A percentile compares a stretch with the other conserved stretches of the same genome.
These are phyloP conservation scores for Gastrolobium bilobum DNA, from an alignment of 306 rosid species.

Conservation along the genomic window DNA sequence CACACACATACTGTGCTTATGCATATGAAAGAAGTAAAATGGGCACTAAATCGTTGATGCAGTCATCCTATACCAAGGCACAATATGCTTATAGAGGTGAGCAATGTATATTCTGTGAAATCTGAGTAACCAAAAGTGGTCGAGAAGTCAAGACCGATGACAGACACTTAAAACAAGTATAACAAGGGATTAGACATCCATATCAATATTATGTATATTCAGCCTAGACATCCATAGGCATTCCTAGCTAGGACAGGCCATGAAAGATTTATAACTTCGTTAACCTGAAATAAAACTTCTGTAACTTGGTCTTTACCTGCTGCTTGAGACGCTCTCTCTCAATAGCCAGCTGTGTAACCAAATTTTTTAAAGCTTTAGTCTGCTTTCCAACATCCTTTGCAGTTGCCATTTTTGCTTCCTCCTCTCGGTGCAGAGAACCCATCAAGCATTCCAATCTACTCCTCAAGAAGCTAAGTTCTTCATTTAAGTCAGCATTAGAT, in stretches of 20 bases:
- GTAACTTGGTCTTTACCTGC: slow-evolving; percentile 59
- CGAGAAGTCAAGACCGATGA: neutral
- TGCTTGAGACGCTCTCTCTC: slow-evolving; percentile 88
- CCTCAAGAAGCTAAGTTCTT: slow-evolving; percentile 67
- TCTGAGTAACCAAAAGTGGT: slow-evolving; percentile 7
- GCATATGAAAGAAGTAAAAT: neutral
- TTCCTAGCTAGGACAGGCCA: neutral
- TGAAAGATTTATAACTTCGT: slow-evolving; percentile 18
- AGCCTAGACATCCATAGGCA: neutral
- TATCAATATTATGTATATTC: too few relatives aligned
- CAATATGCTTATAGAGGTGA: neutral
- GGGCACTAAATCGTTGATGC: neutral
- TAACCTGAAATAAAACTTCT: slow-evolving; percentile 29
- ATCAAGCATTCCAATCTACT: slow-evolving; percentile 66
- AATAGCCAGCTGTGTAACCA: slow-evolving; percentile 70
- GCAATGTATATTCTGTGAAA: slow-evolving; percentile 1
- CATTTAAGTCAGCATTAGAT: slow-evolving; percentile 70
- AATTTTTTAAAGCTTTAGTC: slow-evolving; percentile 62
- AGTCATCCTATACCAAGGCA: slow-evolving; percentile 32
- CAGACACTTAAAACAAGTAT: slow-evolving; percentile 15
- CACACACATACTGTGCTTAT: neutral
- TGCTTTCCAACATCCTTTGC: slow-evolving; percentile 67
- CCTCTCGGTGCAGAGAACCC: slow-evolving; percentile 66
- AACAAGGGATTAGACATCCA: neutral
- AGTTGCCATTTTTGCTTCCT: slow-evolving; percentile 67